Evolutionary conservation across 805 yeast species (phyloP).

Genomic region (Cyberlindnera mrakii): DNA sequence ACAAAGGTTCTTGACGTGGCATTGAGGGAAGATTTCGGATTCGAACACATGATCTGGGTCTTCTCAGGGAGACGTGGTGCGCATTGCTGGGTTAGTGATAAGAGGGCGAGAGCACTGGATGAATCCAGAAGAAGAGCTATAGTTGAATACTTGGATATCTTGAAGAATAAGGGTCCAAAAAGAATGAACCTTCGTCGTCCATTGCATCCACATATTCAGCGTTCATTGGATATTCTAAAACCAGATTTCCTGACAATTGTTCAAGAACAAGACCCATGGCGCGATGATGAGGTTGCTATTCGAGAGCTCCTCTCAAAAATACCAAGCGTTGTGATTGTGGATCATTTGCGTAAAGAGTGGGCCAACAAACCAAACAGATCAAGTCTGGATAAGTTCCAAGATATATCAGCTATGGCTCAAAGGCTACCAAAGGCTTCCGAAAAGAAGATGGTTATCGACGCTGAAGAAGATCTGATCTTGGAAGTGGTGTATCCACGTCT

Average conservation of each 20-base stretch:
- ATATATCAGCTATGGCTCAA: conserved; percentile 48
- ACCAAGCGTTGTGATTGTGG: conserved; percentile 49
- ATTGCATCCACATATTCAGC: conserved; percentile 78
- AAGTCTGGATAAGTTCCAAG: conserved; percentile 72
- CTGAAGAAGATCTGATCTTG: conserved; percentile 76
- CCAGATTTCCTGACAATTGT: conserved; percentile 59
- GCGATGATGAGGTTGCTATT: conserved; percentile 44
- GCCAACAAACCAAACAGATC: conserved; percentile 41
- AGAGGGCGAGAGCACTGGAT: conserved; percentile 65
- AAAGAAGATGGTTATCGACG: conserved; percentile 50
- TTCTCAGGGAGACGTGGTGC: conserved; percentile 99
- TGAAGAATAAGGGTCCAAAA: conserved; percentile 46
- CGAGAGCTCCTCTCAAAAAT: conserved; percentile 53
- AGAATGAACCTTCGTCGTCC: conserved; percentile 64
- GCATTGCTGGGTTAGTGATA: conserved; percentile 96
- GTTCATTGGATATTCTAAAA: conserved; percentile 66
- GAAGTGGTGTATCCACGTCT: conserved; percentile 83
- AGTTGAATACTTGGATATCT: conserved; percentile 77
- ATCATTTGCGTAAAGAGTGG: conserved; percentile 58
- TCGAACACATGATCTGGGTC: conserved; percentile 83
- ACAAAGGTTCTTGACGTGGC: conserved; percentile 67
- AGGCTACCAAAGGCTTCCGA: conserved; percentile 34
- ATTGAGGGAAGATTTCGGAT: conserved; percentile 84
- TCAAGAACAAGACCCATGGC: conserved; percentile 89
- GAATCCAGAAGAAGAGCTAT: conserved; percentile 74